phyloP scores from a whole-genome alignment of 202 grass and related monocot species.

The Panicum hallii region DNA sequence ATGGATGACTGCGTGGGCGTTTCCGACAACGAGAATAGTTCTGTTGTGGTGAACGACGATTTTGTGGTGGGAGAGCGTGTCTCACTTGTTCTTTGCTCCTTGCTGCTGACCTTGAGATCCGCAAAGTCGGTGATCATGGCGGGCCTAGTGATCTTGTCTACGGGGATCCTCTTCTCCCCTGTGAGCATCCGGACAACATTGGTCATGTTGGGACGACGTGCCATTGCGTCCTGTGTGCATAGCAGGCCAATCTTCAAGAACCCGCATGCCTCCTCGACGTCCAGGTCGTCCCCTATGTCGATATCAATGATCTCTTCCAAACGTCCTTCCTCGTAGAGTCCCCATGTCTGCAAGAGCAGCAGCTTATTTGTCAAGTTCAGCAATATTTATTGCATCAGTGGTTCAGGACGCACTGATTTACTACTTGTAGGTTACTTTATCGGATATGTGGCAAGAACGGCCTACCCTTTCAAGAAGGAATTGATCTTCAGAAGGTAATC shows the following conservation, averaged over 20 bases:
- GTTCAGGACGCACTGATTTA: neutral
- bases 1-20: constrained; percentile 44
- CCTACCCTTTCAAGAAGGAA: constrained; percentile 89
- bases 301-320: constrained; percentile 71
- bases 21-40: constrained; percentile 58
- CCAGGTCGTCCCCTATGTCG: constrained; percentile 55
- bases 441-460: neutral
- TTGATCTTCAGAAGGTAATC: constrained; percentile 70
- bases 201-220: constrained; percentile 76
- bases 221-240: constrained; percentile 88
- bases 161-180: constrained; percentile 49
- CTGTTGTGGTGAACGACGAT: constrained; percentile 58
- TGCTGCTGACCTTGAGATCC: constrained; percentile 71
- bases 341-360: constrained; percentile 72
- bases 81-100: constrained; percentile 28
- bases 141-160: constrained; percentile 69
- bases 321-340: constrained; percentile 52
- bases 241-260: constrained; percentile 83
- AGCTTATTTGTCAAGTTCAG: constrained; percentile 18
- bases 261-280: constrained; percentile 65
- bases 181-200: constrained; percentile 66
- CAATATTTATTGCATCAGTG: neutral
- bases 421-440: neutral
- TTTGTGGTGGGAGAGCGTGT: constrained; percentile 39
- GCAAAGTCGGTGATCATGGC: constrained; percentile 78